Conservation (phyloP, 2,329 filamentous ascomycete genomes). For the Neurospora sp. region DNA sequence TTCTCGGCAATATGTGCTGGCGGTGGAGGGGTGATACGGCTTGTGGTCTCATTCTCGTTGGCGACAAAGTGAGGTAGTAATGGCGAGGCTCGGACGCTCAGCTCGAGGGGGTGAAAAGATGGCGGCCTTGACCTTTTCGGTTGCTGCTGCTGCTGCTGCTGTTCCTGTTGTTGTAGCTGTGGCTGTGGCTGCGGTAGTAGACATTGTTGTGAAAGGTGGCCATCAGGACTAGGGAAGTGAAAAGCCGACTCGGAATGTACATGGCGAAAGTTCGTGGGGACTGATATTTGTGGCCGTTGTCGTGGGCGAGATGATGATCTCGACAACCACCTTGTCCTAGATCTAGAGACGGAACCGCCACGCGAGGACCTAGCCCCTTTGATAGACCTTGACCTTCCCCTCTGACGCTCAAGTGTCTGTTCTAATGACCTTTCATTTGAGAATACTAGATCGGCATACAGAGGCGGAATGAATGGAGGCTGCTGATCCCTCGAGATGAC, state of each 20-base stretch:
- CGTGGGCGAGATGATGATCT: slow-evolving; percentile 21
- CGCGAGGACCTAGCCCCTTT: slow-evolving; percentile 24
- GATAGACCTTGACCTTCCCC: slow-evolving; percentile 8
- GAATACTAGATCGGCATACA: slow-evolving; percentile 19
- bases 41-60: slow-evolving; percentile 16
- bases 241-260: slow-evolving; percentile 36
- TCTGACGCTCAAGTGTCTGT: slow-evolving; percentile 23
- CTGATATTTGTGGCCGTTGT: slow-evolving; percentile 47
- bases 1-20: slow-evolving; percentile 26
- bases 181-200: slow-evolving; percentile 9
- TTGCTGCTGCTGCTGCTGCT: slow-evolving; percentile 10
- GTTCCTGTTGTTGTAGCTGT: slow-evolving; percentile 17
- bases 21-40: slow-evolving; percentile 28
- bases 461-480: slow-evolving; percentile 22
- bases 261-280: slow-evolving; percentile 51
- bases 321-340: slow-evolving; percentile 35
- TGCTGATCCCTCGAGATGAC: slow-evolving; percentile 24
- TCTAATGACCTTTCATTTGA: slow-evolving; percentile 19
- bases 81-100: slow-evolving; percentile 48
- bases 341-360: slow-evolving; percentile 24
- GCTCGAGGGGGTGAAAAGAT: slow-evolving; percentile 45
- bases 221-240: slow-evolving; percentile 22
- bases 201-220: slow-evolving; percentile 1
- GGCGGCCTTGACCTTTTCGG: slow-evolving; percentile 18
- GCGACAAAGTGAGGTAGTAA: slow-evolving; percentile 42